Evolutionary conservation across 192 early-diverging fungal species (phyloP).

Genomic region (Backusella luteola): DNA sequence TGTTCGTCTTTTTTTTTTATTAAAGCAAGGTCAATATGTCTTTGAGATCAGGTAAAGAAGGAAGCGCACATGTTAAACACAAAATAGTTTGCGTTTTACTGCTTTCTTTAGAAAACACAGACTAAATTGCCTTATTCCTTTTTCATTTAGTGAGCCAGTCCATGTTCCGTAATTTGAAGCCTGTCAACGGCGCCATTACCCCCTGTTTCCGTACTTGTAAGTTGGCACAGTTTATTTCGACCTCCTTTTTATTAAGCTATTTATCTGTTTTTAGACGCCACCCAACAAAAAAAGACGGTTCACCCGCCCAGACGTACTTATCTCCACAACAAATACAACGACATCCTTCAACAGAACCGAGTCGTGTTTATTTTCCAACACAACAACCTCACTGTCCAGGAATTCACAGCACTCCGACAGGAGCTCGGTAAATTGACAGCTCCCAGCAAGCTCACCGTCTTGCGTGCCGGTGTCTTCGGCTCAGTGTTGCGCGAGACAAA

Average conservation of each 20-base stretch:
- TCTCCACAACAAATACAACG: conserved; percentile 45
- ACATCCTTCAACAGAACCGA: conserved; percentile 46
- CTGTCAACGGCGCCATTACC: conserved; percentile 2
- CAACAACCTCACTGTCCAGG: conserved; percentile 58
- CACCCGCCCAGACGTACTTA: conserved; percentile 47
- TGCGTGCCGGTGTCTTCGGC: conserved; percentile 48
- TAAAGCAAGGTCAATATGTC: background rate
- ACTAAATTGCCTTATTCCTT: background rate
- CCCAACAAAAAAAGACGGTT: background rate
- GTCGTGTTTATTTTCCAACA: conserved; percentile 55
- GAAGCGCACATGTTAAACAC: background rate
- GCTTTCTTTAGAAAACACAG: background rate
- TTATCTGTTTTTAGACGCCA: conserved; percentile 19
- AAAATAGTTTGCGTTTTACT: background rate
- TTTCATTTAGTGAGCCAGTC: background rate
- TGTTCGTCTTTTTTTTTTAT: background rate
- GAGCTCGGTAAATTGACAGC: conserved; percentile 27
- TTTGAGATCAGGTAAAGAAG: background rate
- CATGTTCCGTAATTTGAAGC: conserved; percentile 8
- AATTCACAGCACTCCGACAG: conserved; percentile 48
- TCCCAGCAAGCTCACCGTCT: conserved; percentile 37
- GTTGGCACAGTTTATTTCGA: background rate
- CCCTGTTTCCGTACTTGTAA: conserved; percentile 5
- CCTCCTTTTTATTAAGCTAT: background rate
- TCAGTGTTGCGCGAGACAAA: conserved; percentile 43